phyloP scores from a whole-genome alignment of 805 yeast genomes.

The Deakozyma indianensis region DNA sequence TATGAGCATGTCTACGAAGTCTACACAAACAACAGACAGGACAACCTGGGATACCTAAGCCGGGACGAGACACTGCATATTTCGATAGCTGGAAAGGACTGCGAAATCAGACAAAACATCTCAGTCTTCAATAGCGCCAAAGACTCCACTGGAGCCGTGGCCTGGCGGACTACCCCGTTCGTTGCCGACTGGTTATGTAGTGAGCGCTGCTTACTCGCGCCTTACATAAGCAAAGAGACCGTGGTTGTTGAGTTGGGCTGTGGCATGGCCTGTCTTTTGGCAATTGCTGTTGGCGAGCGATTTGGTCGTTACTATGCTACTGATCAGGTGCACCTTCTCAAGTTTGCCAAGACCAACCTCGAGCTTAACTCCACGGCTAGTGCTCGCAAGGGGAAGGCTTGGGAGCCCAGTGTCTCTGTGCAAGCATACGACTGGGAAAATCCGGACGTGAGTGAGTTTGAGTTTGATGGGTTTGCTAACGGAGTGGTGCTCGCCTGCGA shows the following conservation, averaged over 20 bases:
- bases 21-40: neutral
- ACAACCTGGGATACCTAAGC: neutral
- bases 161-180: slow-evolving; percentile 11
- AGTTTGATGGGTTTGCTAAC: slow-evolving; percentile 1
- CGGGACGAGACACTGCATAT: neutral
- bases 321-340: slow-evolving; percentile 12
- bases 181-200: slow-evolving; percentile 7
- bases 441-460: slow-evolving; percentile 6
- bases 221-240: neutral
- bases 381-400: neutral
- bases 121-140: neutral
- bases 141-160: slow-evolving; percentile 14
- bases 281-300: slow-evolving; percentile 5
- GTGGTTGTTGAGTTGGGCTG: slow-evolving; percentile 13
- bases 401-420: slow-evolving; percentile 5
- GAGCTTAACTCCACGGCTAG: neutral
- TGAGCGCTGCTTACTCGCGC: neutral
- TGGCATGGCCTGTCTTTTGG: slow-evolving; percentile 13
- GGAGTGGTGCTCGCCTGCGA: slow-evolving; percentile 12
- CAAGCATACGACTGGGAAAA: slow-evolving; percentile 13
- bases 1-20: slow-evolving; percentile 1
- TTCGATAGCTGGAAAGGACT: neutral
- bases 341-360: slow-evolving; percentile 7
- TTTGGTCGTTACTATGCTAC: slow-evolving; percentile 8
- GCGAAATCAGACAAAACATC: neutral